Percentiles rank a stretch among this genome's conserved stretches.
Conservation (phyloP, 2,329 filamentous ascomycete species). For the Botrytis aclada region DNA sequence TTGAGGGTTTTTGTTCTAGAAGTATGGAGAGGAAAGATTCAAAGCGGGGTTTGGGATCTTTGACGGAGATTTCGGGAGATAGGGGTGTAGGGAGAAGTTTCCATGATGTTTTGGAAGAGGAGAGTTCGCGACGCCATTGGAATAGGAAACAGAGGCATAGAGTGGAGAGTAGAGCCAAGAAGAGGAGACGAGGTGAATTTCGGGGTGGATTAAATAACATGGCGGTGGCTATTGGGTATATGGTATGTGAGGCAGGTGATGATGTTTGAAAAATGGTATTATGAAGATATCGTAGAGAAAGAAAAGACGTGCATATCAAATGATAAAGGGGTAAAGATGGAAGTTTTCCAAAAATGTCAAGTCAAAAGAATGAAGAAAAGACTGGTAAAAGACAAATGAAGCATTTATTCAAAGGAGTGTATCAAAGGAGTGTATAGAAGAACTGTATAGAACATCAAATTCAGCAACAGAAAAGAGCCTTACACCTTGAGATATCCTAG, state of each 20-base stretch:
- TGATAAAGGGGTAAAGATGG: neutral
- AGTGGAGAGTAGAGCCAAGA: neutral
- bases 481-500: neutral
- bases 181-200: conserved; percentile 6
- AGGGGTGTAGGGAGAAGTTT: neutral
- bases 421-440: neutral
- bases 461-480: neutral
- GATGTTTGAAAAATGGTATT: neutral
- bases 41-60: conserved; percentile 1
- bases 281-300: neutral
- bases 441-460: neutral
- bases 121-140: conserved; percentile 10
- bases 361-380: neutral
- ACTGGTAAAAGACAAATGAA: neutral
- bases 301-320: neutral
- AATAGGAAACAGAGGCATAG: conserved; percentile 8
- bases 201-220: conserved; percentile 11
- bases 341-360: neutral
- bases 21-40: conserved; percentile 5
- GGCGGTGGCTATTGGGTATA: neutral
- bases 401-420: neutral
- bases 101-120: conserved; percentile 14
- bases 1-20: neutral
- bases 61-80: neutral
- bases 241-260: neutral